A percentile compares a stretch with the other conserved stretches of the same genome.
phyloP scores from a whole-genome alignment of 495 filamentous ascomycete genomes.

The Letharia lupina region DNA sequence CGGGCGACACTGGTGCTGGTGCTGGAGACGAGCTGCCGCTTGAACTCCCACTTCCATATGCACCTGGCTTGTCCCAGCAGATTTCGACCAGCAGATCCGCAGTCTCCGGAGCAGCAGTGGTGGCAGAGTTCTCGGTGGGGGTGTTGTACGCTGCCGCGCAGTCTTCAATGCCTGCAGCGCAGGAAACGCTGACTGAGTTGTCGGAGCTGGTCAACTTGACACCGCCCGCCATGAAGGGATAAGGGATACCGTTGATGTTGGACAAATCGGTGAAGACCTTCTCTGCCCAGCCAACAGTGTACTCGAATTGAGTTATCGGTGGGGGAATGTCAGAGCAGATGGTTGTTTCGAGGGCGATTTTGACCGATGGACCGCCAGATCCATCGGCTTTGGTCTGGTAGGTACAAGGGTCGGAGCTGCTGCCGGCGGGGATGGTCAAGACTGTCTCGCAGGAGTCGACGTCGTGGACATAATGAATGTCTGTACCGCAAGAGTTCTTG shows the following conservation, averaged over 20 bases:
- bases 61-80: constrained; percentile 15
- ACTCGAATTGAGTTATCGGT: constrained; percentile 20
- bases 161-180: constrained; percentile 12
- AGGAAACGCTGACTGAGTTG: constrained; percentile 9
- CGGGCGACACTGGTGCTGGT: constrained; percentile 2
- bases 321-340: constrained; percentile 14
- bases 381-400: constrained; percentile 14
- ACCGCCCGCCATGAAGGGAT: constrained; percentile 20
- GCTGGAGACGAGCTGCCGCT: neutral
- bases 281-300: constrained; percentile 17
- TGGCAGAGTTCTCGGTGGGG: constrained; percentile 17
- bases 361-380: constrained; percentile 4
- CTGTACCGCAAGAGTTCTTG: constrained; percentile 17
- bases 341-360: constrained; percentile 12
- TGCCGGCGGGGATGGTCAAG: constrained; percentile 1
- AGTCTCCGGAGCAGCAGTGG: constrained; percentile 5
- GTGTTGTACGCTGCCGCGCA: constrained; percentile 20
- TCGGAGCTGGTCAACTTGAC: constrained; percentile 15
- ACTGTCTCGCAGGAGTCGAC: constrained; percentile 4
- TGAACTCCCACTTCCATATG: constrained; percentile 4
- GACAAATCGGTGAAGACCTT: constrained; percentile 20
- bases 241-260: constrained; percentile 16
- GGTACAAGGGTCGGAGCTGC: neutral
- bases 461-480: constrained; percentile 13
- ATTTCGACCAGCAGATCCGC: constrained; percentile 14